Conservation (phyloP, 1,139 yeast species). For the Nakaseomyces kungkrabaensis region DNA sequence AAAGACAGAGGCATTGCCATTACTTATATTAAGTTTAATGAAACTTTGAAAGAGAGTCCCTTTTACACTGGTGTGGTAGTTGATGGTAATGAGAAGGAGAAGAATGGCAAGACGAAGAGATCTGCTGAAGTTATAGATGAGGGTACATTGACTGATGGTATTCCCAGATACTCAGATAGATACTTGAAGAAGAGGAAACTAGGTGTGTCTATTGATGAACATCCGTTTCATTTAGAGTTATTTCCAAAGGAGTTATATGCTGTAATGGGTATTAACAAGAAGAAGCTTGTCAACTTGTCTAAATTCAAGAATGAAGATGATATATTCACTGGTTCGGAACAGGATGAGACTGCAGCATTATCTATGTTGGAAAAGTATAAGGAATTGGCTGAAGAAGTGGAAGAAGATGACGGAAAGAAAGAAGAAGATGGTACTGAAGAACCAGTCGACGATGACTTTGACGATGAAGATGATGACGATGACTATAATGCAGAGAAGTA, state of each 20-base stretch:
- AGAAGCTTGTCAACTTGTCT: slow-evolving; percentile 44
- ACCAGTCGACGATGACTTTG: slow-evolving; percentile 54
- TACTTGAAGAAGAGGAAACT: slow-evolving; percentile 63
- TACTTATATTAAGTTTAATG: slow-evolving; percentile 51
- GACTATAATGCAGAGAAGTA: slow-evolving; percentile 72
- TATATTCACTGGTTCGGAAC: slow-evolving; percentile 22
- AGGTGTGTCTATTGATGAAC: slow-evolving; percentile 74
- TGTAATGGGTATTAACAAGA: slow-evolving; percentile 60
- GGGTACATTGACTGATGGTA: slow-evolving; percentile 46
- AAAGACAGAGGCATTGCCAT: slow-evolving; percentile 53
- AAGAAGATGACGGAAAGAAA: slow-evolving; percentile 49
- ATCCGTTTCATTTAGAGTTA: slow-evolving; percentile 61
- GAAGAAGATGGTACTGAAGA: slow-evolving; percentile 70
- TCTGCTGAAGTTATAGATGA: slow-evolving; percentile 22
- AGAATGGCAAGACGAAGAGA: slow-evolving; percentile 6
- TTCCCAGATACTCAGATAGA: slow-evolving; percentile 64
- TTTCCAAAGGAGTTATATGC: slow-evolving; percentile 75
- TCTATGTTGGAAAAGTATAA: slow-evolving; percentile 51
- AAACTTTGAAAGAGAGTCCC: slow-evolving; percentile 60
- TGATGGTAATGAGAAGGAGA: slow-evolving; percentile 7
- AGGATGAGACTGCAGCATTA: slow-evolving; percentile 33
- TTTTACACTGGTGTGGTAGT: slow-evolving; percentile 55
- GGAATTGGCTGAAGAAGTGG: slow-evolving; percentile 50
- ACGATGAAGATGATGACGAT: slow-evolving; percentile 64
- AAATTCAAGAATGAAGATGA: slow-evolving; percentile 41